These are phyloP conservation scores for Auxenochlorella pyrenoidosa DNA, from an alignment of 139 green algal species.

Conservation along the genomic window DNA sequence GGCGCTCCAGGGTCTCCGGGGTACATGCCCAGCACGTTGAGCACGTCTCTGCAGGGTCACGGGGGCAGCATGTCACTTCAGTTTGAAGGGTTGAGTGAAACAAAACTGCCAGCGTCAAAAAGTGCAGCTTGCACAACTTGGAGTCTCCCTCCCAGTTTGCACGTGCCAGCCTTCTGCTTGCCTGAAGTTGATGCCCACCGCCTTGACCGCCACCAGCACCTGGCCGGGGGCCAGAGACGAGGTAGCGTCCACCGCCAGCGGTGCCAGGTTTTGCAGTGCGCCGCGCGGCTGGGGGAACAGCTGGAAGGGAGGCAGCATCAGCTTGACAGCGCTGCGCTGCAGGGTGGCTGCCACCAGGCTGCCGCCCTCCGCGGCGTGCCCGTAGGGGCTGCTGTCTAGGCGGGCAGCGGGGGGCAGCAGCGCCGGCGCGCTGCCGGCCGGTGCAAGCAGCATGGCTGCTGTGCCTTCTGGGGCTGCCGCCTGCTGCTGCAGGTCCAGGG, in stretches of 20 bases:
- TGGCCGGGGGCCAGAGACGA: slow-evolving; percentile 18
- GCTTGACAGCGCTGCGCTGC: slow-evolving; percentile 8
- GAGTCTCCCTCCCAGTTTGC: background rate
- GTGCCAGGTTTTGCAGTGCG: slow-evolving; percentile 66
- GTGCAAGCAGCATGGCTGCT: background rate
- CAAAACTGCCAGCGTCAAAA: too few relatives aligned
- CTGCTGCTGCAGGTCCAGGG: slow-evolving; percentile 27
- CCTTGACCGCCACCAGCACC: slow-evolving; percentile 56
- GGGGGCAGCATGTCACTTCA: too few relatives aligned
- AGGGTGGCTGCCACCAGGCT: slow-evolving; percentile 19
- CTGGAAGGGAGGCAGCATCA: slow-evolving; percentile 32
- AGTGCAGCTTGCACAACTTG: background rate
- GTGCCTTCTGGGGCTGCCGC: background rate
- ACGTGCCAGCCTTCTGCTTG: background rate
- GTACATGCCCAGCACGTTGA: slow-evolving; percentile 80
- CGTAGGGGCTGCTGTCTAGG: slow-evolving; percentile 17
- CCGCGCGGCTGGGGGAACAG: slow-evolving; percentile 63
- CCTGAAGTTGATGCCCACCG: slow-evolving; percentile 71
- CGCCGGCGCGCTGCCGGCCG: background rate
- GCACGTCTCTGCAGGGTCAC: slow-evolving; percentile 55
- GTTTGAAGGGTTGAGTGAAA: too few relatives aligned
- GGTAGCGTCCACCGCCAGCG: slow-evolving; percentile 14
- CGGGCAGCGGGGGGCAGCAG: background rate
- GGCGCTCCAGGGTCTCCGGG: slow-evolving; percentile 58
- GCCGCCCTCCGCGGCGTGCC: background rate